Percentiles rank a stretch among this genome's conserved stretches.
Conservation (phyloP, 2,329 filamentous ascomycete genomes). For the Calonectria henricotiae region DNA sequence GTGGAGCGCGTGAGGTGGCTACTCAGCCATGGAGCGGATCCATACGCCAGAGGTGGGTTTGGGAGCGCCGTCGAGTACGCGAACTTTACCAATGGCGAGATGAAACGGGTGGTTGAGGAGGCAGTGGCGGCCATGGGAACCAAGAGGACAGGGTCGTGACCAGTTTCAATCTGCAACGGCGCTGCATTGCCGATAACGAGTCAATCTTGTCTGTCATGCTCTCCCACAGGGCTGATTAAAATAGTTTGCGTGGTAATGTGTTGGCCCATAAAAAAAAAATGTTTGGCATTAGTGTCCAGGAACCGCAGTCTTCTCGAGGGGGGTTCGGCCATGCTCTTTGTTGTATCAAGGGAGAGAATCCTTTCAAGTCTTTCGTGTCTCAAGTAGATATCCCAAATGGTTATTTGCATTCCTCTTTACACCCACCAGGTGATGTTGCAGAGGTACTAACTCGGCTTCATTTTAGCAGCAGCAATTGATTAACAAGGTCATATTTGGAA, state of each 20-base stretch:
- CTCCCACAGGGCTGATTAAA: not conserved
- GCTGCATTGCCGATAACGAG: not conserved
- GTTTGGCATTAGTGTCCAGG: not conserved
- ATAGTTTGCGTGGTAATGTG: not conserved
- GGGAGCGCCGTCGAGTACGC: conserved; percentile 41
- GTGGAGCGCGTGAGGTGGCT: conserved; percentile 45
- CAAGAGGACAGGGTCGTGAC: not conserved
- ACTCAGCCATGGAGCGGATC: conserved; percentile 41
- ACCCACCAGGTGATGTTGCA: too few species aligned
- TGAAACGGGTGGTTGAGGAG: conserved; percentile 40
- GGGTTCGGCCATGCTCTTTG: too few species aligned
- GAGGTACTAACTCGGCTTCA: too few species aligned
- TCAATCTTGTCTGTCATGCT: not conserved
- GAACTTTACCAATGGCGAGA: conserved; percentile 33
- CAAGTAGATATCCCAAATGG: too few species aligned
- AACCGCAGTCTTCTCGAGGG: too few species aligned
- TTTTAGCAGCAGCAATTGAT: too few species aligned
- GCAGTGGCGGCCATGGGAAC: not conserved
- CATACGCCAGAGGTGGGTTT: conserved; percentile 33
- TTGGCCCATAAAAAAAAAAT: not conserved
- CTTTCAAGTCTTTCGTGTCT: too few species aligned
- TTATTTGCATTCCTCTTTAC: too few species aligned
- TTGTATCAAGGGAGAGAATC: too few species aligned
- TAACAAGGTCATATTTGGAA: too few species aligned
- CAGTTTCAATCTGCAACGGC: not conserved